phyloP scores from a whole-genome alignment of 2,329 filamentous ascomycete species.

The Cercospora berteroae region DNA sequence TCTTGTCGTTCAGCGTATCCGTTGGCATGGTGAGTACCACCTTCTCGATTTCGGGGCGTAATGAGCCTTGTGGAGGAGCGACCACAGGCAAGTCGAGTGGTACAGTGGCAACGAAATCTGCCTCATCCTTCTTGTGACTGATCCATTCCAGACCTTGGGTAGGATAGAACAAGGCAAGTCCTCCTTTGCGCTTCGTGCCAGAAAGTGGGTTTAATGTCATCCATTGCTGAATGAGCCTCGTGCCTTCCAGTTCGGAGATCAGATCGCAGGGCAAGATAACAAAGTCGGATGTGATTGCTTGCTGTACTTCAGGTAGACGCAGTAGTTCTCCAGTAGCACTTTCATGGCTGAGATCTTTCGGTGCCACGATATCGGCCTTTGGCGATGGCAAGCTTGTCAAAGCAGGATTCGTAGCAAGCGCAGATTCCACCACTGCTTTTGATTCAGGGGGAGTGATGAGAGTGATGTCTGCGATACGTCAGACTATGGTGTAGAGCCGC shows the following conservation, averaged over 20 bases:
- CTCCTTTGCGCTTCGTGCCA: constrained; percentile 65
- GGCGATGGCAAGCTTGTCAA: constrained; percentile 71
- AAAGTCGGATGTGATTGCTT: constrained; percentile 80
- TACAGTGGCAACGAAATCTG: constrained; percentile 82
- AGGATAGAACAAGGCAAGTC: constrained; percentile 86
- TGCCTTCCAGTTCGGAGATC: constrained; percentile 82
- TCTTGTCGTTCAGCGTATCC: constrained; percentile 80
- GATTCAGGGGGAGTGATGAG: constrained; percentile 59
- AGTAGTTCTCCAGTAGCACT: constrained; percentile 89
- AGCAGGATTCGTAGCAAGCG: constrained; percentile 74
- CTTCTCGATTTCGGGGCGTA: constrained; percentile 69
- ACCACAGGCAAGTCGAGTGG: constrained; percentile 61
- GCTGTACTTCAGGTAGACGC: constrained; percentile 75
- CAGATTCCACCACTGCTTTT: constrained; percentile 63
- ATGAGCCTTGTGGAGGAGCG: constrained; percentile 60
- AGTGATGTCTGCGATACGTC: constrained; percentile 48
- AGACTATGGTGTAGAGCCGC: background rate
- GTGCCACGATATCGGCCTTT: constrained; percentile 72
- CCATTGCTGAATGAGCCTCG: constrained; percentile 83
- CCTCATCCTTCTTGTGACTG: constrained; percentile 83
- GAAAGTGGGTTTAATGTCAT: constrained; percentile 65
- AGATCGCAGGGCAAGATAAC: constrained; percentile 89
- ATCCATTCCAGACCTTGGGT: constrained; percentile 67
- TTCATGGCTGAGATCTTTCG: constrained; percentile 71
- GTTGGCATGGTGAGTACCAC: constrained; percentile 85